Evolutionary conservation across 2,329 filamentous ascomycete genomes (phyloP), one percentile per base, ranked within the genome.

Genomic region (Talaromyces sp.): DNA sequence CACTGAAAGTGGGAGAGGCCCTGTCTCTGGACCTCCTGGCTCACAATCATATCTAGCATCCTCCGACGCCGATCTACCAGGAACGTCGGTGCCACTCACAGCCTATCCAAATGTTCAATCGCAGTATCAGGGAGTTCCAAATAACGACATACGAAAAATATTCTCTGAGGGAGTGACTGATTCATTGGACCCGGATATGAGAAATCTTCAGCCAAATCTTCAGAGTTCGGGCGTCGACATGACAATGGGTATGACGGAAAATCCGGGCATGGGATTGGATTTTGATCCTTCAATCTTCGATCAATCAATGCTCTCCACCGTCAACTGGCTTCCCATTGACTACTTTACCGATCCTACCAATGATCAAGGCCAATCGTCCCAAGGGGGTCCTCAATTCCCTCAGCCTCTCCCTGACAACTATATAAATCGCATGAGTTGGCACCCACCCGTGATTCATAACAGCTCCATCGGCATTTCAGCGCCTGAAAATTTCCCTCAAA

Each of bases 241-340:
- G 19, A 61, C 58, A 19, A 61, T 68, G 29, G 22, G 60, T 19
- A 51, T 61, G 43, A 30, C 53, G 19, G 52, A 40, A 8, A 58
- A 56, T 14, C 47, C 61, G 9, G 61, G 60, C 27, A 51, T 62
- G 5, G 52, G 60, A 8, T 32, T 70, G n/a, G 58, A 56, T 1
- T 61, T 69, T 39, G 58, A 65, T 11, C 62, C 60, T 11, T 56
- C 64, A 1, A 49, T 70, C 11, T 58, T 70, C 11, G 63, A 67
- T 29, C 61, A 62, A 10, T 62, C 65, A 6, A 58, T 65, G 27
- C 46, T 64, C 36, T 68, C 70, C 8, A 65, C 67, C 1, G 67
- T 74, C 17, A 74, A 75, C 42, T 75, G 72, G 72, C 61, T 74
- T 4, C 67, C 70, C 7, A 64, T 66, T 5, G 66, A 70, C 37